These are phyloP conservation scores for Cryptosporidium meleagridis DNA, from an alignment of 169 alveolate species.

Conservation along the genomic window DNA sequence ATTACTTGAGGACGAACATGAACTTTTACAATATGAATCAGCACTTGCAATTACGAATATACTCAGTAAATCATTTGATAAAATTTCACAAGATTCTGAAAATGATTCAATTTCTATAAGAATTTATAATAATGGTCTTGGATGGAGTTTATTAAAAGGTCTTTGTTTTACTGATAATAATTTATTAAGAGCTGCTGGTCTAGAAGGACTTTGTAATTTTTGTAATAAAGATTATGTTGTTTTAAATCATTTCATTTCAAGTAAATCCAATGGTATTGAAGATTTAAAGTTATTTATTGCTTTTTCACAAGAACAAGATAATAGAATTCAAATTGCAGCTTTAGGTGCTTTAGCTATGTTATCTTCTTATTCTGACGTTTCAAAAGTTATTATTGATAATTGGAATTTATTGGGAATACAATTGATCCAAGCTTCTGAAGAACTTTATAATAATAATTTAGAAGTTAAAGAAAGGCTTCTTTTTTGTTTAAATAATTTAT, in stretches of 20 bases:
- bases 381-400: conserved; percentile 28
- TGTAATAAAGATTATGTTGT: conserved; percentile 61
- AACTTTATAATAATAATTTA: background rate
- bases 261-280: conserved; percentile 44
- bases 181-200: conserved; percentile 41
- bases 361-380: conserved; percentile 50
- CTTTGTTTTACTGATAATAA: conserved; percentile 52
- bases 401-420: conserved; percentile 50
- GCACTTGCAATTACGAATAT: conserved; percentile 60
- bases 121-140: conserved; percentile 33
- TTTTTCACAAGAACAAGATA: conserved; percentile 16
- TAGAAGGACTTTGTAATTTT: conserved; percentile 67
- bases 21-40: conserved; percentile 61
- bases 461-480: conserved; percentile 49
- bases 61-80: conserved; percentile 37
- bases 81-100: conserved; percentile 39
- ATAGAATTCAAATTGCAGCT: conserved; percentile 47
- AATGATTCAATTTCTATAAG: conserved; percentile 27
- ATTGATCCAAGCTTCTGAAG: conserved; percentile 2
- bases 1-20: conserved; percentile 60
- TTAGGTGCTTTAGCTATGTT: conserved; percentile 68
- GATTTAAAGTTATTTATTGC: conserved; percentile 61
- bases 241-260: conserved; percentile 37
- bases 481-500: conserved; percentile 53
- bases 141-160: conserved; percentile 49